phyloP scores from a whole-genome alignment of 495 filamentous ascomycete genomes.

The Penicillium cosmopolitanum region DNA sequence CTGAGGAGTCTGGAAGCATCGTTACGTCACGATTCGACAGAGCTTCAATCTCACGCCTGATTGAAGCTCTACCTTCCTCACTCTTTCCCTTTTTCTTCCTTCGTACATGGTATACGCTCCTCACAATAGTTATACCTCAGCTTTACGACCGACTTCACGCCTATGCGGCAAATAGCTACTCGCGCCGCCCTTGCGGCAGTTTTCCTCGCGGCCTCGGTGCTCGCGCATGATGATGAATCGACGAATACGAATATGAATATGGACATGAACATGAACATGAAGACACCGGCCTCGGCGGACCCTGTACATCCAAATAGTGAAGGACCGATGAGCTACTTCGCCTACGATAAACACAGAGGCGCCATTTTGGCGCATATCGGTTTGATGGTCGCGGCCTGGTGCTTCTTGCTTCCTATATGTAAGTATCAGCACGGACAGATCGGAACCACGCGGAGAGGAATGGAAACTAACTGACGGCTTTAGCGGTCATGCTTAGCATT shows the following conservation, averaged over 20 bases:
- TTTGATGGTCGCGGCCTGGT: slow-evolving; percentile 81
- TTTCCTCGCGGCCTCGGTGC: slow-evolving; percentile 38
- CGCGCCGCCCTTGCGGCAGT: slow-evolving; percentile 38
- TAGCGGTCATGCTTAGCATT: slow-evolving; percentile 85
- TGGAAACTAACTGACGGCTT: not conserved
- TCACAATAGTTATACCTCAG: slow-evolving; percentile 5
- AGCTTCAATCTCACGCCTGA: slow-evolving; percentile 22
- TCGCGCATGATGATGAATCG: slow-evolving; percentile 42
- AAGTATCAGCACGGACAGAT: slow-evolving; percentile 32
- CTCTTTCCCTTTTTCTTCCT: slow-evolving; percentile 1
- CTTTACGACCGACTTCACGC: slow-evolving; percentile 4
- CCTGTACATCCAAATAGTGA: slow-evolving; percentile 15
- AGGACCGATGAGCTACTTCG: slow-evolving; percentile 71
- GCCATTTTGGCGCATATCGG: slow-evolving; percentile 78
- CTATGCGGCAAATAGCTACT: slow-evolving; percentile 32
- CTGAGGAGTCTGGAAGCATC: slow-evolving; percentile 15
- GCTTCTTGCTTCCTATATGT: slow-evolving; percentile 83
- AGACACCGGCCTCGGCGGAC: slow-evolving; percentile 44
- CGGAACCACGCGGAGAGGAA: not conserved
- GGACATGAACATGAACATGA: slow-evolving; percentile 44
- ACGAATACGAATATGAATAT: slow-evolving; percentile 41
- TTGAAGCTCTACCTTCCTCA: slow-evolving; percentile 16
- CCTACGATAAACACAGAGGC: slow-evolving; percentile 63
- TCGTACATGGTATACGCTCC: not conserved
- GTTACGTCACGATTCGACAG: slow-evolving; percentile 37